Evolutionary conservation across 208 protist species (phyloP), one percentile per base, ranked within the genome.

Genomic region (Wallacemonas collosoma): DNA sequence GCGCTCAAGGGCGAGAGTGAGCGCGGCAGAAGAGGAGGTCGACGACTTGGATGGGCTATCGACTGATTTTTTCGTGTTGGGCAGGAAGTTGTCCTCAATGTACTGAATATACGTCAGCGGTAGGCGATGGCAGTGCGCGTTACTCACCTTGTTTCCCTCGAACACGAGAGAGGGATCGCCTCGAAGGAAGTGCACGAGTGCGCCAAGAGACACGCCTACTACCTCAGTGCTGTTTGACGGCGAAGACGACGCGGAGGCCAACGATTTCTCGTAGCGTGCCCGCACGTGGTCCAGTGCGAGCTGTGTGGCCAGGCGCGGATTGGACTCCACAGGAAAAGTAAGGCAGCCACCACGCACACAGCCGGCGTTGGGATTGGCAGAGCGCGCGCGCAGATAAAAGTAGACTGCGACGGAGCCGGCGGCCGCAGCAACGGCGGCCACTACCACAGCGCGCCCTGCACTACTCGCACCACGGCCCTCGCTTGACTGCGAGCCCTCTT

Each of bases 111-210:
- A 79, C 11, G 66, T 56, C 53, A 67, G 60, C 11, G 82, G 77
- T 8, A 84, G 47, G 45, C 76, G 77, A 6, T 80, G 35, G 35
- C 76, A 71, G 60, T 85, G 72, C 35, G 80, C 80, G 61, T 90
- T 90, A 7, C 68, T 77, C 43, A 38, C n/a, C 53, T 77, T 83
- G n/a, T 68, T 26, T 40, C 53, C 45, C 26, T 82, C 75, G n/a
- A 77, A n/a, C 12, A 35, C 15, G 48, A 79, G 70, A 14, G 43
- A 6, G 1, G 80, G 73, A 11, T 77, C 72, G 15, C 86, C 88
- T 54, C 88, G 85, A 36, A 91, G 79, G 47, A 90, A 86, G 36
- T 70, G 68, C 5, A 93, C 76, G 2, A 93, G 79, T 36, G 79
- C 77, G 1, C 86, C 86, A 9, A 81, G 69, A 17, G 86, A 80